These are phyloP conservation scores for Cladochytrium tenue DNA, from an alignment of 371 early-diverging fungal genomes.

Conservation along the genomic window DNA sequence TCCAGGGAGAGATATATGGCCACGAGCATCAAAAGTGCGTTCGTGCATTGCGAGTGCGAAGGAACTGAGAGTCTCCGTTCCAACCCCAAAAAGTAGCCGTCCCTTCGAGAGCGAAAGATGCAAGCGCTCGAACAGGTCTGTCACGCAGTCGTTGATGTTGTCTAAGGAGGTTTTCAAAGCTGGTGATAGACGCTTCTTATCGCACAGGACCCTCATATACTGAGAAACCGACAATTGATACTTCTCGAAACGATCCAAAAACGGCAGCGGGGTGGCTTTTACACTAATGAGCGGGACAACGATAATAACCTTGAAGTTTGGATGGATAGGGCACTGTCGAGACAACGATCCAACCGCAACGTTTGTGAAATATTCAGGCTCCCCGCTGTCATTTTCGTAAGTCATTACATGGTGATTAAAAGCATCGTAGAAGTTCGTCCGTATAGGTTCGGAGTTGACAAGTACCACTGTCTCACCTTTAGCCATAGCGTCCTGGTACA, in stretches of 20 bases:
- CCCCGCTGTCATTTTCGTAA: background rate
- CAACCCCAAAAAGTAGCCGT: background rate
- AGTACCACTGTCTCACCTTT: background rate
- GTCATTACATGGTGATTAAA: background rate
- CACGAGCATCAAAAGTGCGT: background rate
- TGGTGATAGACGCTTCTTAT: background rate
- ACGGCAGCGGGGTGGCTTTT: background rate
- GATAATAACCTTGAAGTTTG: background rate
- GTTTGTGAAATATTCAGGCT: background rate
- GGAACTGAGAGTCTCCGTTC: background rate
- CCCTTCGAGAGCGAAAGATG: background rate
- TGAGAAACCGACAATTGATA: background rate
- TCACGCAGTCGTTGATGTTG: background rate
- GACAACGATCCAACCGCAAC: background rate
- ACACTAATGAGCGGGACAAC: background rate
- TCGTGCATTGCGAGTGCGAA: background rate
- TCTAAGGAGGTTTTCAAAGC: background rate
- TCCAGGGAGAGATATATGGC: background rate
- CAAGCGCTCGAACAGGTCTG: background rate
- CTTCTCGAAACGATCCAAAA: background rate
- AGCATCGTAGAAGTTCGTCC: background rate
- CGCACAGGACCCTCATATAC: background rate
- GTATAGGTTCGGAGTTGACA: background rate
- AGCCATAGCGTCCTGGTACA: background rate
- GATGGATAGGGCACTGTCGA: background rate